Evolutionary conservation across 2,329 filamentous ascomycete species (phyloP), one percentile per base, ranked within the genome.

Genomic region (Pestalotiopsis sp.): DNA sequence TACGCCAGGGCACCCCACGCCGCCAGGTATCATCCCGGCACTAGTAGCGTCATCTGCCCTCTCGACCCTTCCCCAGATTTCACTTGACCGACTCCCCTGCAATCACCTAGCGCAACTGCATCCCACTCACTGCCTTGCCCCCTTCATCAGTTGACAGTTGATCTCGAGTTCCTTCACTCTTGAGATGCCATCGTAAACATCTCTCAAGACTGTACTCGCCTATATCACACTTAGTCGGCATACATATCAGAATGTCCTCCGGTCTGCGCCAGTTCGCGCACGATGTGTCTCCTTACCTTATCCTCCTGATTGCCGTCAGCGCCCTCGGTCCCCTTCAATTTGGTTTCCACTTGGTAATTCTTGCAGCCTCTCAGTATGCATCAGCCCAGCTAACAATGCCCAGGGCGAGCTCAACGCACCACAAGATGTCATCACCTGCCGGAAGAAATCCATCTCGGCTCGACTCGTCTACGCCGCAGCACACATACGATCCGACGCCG

Each of bases 331-430:
- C 96, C 1, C 87, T 98, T 59, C 94, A 98, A 76, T 99, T 98
- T 78, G 96, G 96, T 71, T 98, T 93, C 81, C 95, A 98, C 81
- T 82, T 98, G 78, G 94, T 96, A 87, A 77, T 83, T 76, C 52
- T 12, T 13, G 38, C 36, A 14, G 56, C 38, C 62, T 25, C 12
- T 39, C 23, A 13, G 25, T 39, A 20, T 62, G 59, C 14, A 27
- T 4, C 9, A 12, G 20, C 38, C 27, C 2, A n/a, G 23, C 59
- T 36, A 62, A 36, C 20, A 27, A 64, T 7, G 31, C 6, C 13
- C 75, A 95, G 95, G 93, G 94, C 74, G 96, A 98, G 80, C 88
- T 99, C 71, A 99, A 99, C 80, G 94, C 95, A 9, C 96, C 96
- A 9, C 92, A 98, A 86, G 92, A 95, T 84, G 93, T 97, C 76